Conservation (phyloP, 2,329 filamentous ascomycete genomes). For the Stachybotrys chartarum region DNA sequence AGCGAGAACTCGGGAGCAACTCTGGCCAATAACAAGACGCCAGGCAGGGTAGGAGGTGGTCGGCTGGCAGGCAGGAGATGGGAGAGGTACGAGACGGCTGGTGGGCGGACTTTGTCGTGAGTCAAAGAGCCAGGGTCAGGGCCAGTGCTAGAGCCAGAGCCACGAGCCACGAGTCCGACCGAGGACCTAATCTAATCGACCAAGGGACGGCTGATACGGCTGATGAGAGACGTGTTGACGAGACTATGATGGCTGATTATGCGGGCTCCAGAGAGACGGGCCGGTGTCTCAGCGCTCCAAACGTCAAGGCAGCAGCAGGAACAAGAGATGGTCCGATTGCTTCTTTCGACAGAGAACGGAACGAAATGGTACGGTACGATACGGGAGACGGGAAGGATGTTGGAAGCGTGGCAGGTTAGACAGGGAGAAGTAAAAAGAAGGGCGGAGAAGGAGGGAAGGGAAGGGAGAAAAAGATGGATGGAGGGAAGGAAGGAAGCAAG, state of each 20-base stretch:
- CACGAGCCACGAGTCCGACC: not conserved
- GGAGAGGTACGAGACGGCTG: not conserved
- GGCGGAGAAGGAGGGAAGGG: not conserved
- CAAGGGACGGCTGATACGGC: not conserved
- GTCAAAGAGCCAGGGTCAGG: not conserved
- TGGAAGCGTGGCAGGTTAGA: too few relatives aligned
- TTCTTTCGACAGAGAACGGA: not conserved
- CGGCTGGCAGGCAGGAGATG: not conserved
- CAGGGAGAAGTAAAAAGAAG: not conserved
- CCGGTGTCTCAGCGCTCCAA: not conserved
- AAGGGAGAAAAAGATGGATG: not conserved
- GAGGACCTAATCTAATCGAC: not conserved
- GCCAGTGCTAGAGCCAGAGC: too few relatives aligned
- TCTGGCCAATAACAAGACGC: not conserved
- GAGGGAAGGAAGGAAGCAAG: not conserved
- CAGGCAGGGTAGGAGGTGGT: not conserved
- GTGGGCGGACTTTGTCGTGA: not conserved
- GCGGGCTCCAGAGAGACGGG: not conserved
- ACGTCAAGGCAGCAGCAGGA: not conserved
- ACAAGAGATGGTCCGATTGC: not conserved
- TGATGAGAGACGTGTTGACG: not conserved
- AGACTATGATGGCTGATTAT: not conserved
- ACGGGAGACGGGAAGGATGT: too few relatives aligned
- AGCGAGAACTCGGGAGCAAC: not conserved
- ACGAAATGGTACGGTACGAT: too few relatives aligned